These are phyloP conservation scores for Paracoccidioides brasiliensis DNA, from an alignment of 2,329 filamentous ascomycete species.

Conservation along the genomic window DNA sequence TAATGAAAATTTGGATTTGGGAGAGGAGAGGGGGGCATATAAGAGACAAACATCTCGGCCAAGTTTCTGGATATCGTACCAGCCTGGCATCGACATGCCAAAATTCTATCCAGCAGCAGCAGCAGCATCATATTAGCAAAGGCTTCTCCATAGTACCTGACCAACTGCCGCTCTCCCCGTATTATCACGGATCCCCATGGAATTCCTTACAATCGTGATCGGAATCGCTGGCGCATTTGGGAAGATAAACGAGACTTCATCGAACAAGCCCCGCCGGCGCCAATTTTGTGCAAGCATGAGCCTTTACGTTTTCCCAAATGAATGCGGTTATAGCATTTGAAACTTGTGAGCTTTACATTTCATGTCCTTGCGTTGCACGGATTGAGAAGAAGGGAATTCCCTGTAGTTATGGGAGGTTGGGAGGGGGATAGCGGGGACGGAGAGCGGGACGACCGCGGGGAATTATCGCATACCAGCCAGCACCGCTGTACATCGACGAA, in stretches of 20 bases:
- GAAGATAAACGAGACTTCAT: constrained; percentile 87
- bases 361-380: not conserved
- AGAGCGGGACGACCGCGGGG: not conserved
- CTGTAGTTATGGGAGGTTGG: not conserved
- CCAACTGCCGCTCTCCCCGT: not conserved
- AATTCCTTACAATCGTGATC: constrained; percentile 56
- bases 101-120: constrained; percentile 42
- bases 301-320: constrained; percentile 27
- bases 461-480: constrained; percentile 29
- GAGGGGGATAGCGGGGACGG: not conserved
- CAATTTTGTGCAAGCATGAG: constrained; percentile 74
- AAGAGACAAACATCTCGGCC: constrained; percentile 26
- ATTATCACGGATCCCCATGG: not conserved
- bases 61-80: constrained; percentile 37
- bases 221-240: constrained; percentile 80
- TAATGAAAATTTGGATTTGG: not conserved
- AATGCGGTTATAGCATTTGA: not conserved
- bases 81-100: constrained; percentile 67
- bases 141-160: not conserved
- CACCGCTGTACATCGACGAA: constrained; percentile 26
- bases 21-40: constrained; percentile 3
- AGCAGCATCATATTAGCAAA: constrained; percentile 3
- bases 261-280: constrained; percentile 64
- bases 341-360: not conserved
- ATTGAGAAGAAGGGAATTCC: no score